A percentile compares a stretch with the other conserved stretches of the same genome.
Evolutionary conservation across 345 rosid species (phyloP).

Genomic region (Linum usitatissimum): DNA sequence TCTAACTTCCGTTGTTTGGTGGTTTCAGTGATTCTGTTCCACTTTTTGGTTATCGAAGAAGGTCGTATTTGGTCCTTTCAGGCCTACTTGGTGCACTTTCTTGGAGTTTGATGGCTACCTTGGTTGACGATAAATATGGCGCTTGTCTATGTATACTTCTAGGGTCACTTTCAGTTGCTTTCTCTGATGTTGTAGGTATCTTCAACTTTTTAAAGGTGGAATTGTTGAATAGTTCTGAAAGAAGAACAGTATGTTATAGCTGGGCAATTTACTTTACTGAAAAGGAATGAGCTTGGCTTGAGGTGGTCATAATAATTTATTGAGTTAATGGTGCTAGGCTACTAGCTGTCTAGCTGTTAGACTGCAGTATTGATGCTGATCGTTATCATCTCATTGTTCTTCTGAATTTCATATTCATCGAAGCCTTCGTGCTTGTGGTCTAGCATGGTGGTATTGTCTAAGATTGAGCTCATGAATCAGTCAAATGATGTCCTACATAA

Average conservation of each 20-base stretch:
- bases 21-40: conserved; percentile 77
- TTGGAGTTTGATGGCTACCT: conserved; percentile 90
- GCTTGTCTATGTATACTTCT: conserved; percentile 83
- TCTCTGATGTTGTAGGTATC: conserved; percentile 81
- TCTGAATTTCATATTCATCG: background rate
- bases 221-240: background rate
- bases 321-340: background rate
- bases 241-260: background rate
- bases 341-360: background rate
- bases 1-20: conserved; percentile 5
- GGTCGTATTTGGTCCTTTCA: conserved; percentile 87
- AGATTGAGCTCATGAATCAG: background rate
- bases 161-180: conserved; percentile 92
- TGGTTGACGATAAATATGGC: conserved; percentile 76
- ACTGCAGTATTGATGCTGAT: background rate
- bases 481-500: background rate
- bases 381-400: background rate
- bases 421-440: background rate
- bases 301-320: background rate
- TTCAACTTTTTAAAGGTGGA: background rate
- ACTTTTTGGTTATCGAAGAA: conserved; percentile 87
- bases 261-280: background rate
- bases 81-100: conserved; percentile 96
- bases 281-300: background rate
- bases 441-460: background rate